A percentile compares a stretch with the other conserved stretches of the same genome.
Conservation (phyloP, 495 filamentous ascomycete genomes). For the Daldinia loculata region DNA sequence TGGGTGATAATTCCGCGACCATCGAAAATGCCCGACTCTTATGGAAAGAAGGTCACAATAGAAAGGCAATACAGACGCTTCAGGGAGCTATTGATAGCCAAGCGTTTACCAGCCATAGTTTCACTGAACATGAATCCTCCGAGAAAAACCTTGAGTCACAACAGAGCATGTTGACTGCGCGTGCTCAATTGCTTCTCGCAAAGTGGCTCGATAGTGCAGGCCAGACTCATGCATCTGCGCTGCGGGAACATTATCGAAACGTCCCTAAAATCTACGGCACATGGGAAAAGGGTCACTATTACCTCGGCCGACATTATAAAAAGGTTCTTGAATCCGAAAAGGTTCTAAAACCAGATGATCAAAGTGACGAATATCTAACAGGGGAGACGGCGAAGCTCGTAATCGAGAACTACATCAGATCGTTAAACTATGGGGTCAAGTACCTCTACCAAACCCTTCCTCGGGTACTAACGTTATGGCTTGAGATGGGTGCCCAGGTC, state of each 20-base stretch:
- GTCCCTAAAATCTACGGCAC: constrained; percentile 68
- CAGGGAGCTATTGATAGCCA: constrained; percentile 82
- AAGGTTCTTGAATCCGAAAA: constrained; percentile 93
- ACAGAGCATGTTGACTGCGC: constrained; percentile 65
- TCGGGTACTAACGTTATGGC: constrained; percentile 88
- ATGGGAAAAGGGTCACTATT: constrained; percentile 98
- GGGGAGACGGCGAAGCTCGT: constrained; percentile 90
- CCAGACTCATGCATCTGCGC: constrained; percentile 80
- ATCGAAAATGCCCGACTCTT: constrained; percentile 92
- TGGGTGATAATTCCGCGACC: constrained; percentile 83
- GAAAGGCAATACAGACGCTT: constrained; percentile 91
- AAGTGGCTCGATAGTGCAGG: constrained; percentile 96
- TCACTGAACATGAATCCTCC: constrained; percentile 56
- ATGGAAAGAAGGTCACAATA: constrained; percentile 94
- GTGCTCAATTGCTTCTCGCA: constrained; percentile 85
- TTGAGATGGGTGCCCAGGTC: constrained; percentile 83
- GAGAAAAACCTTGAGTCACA: constrained; percentile 55
- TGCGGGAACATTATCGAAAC: constrained; percentile 80
- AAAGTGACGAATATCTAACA: constrained; percentile 63
- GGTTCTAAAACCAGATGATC: constrained; percentile 71
- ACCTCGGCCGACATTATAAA: constrained; percentile 96
- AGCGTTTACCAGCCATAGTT: constrained; percentile 61
- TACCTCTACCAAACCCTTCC: constrained; percentile 95
- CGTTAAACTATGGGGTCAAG: constrained; percentile 86
- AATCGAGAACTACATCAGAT: constrained; percentile 90